phyloP scores from a whole-genome alignment of 1,284 basidiomycete species.

The Puccinia horiana region DNA sequence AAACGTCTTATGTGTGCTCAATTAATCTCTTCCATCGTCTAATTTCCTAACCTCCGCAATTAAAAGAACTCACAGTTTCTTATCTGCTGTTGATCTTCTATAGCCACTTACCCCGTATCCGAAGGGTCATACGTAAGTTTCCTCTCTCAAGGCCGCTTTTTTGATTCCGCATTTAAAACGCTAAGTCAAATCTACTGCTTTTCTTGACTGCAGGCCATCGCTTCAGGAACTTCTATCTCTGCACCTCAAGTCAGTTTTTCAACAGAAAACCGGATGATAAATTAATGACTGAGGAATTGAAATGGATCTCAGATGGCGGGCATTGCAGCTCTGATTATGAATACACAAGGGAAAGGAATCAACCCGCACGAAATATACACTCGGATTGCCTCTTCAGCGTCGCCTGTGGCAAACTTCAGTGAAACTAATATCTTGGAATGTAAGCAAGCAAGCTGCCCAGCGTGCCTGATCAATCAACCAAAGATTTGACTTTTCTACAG shows the following conservation, averaged over 20 bases:
- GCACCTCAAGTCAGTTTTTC: constrained; percentile 25
- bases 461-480: neutral
- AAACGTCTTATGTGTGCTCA: constrained; percentile 43
- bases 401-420: constrained; percentile 38
- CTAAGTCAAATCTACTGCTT: neutral
- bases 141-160: neutral
- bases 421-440: constrained; percentile 43
- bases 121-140: constrained; percentile 38
- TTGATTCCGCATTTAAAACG: neutral
- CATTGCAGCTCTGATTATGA: constrained; percentile 46
- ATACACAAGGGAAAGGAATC: constrained; percentile 34
- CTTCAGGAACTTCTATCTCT: constrained; percentile 47
- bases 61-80: neutral
- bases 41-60: neutral
- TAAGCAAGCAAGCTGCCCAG: constrained; percentile 10
- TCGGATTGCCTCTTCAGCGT: constrained; percentile 31
- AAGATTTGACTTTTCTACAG: constrained; percentile 5
- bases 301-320: constrained; percentile 33
- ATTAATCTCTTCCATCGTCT: neutral
- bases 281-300: neutral
- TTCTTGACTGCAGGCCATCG: constrained; percentile 28
- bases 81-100: neutral
- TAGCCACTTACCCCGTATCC: constrained; percentile 44
- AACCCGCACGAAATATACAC: constrained; percentile 31
- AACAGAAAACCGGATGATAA: neutral